Base-by-base conservation (phyloP, 495 filamentous ascomycete species). In the Penicillium verhagenii region DNA sequence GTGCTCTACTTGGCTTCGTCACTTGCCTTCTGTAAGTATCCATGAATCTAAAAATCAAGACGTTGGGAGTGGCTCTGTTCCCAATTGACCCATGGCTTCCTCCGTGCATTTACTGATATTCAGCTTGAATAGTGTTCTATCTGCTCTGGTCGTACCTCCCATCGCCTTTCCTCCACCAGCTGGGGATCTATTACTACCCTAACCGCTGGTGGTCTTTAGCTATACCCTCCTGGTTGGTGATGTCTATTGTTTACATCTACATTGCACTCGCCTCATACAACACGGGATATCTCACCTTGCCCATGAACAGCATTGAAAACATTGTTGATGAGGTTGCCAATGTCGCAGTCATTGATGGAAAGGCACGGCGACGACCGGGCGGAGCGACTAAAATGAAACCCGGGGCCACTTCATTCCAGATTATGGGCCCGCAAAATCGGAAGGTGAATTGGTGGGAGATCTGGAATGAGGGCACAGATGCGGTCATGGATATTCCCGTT, bases 121-220 rank as follows among this genome's bases (percentile, higher is more conserved):
- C 7, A 5, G 24, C 18, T 5, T 21, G 20, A 10, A 2, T 43
- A 82, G 79, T 92, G 23, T 86, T 96, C 47, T 97, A 97, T 67
- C 77, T 97, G 9, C 81, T 97, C 2, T 98, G 95, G 94, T 87
- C 89, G 11, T 97, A 91, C 68, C 86, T 96, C 3, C 94, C 94
- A 0, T 90, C 89, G 18, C 89, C 91, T 0, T 91, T 97, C 68
- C 80, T 98, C 21, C 90, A 96, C 67, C 90, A 92, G 53, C 78
- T 97, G 24, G 93, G 94, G 8, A 95, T 98, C 46, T 87, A 91
- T 75, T 97, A 97, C 77, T 98, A 96, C 58, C 94, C 95, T 3
- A 89, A 96, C 67, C 85, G 94, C 20, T 98, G 94, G 94, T 98
- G 94, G 94, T 88, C 87, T 25, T 79, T 98, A 9, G 94, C 94